Conservation (phyloP, 139 green algal species). For the Haematococcus sp. region DNA sequence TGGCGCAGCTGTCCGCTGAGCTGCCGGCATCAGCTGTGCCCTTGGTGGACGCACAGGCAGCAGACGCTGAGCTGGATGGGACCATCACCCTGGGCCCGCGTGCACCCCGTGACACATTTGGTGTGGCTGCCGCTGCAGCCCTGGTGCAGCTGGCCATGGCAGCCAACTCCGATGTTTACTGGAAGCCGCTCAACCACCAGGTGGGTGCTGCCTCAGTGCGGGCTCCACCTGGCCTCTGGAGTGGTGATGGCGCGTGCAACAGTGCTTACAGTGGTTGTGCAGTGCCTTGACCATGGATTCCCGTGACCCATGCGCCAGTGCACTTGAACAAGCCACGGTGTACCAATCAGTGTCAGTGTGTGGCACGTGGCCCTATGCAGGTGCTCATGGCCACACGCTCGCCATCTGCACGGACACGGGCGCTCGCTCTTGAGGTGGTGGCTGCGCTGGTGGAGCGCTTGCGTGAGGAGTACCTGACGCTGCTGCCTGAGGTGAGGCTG, state of each 20-base stretch:
- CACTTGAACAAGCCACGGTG: too few species aligned
- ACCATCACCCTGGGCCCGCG: neutral
- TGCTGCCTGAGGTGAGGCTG: slow-evolving; percentile 69
- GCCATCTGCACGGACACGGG: neutral
- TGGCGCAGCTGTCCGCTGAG: slow-evolving; percentile 38
- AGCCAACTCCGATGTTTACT: slow-evolving; percentile 67
- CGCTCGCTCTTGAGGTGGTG: slow-evolving; percentile 48
- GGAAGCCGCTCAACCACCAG: slow-evolving; percentile 84
- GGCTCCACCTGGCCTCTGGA: too few species aligned
- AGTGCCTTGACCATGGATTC: too few species aligned
- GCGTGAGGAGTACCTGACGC: slow-evolving; percentile 81
- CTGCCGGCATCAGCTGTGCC: slow-evolving; percentile 37
- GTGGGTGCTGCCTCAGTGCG: too few species aligned
- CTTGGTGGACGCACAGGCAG: slow-evolving; percentile 45
- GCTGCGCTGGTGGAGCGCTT: slow-evolving; percentile 58
- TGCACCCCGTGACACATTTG: slow-evolving; percentile 7
- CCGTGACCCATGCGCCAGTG: too few species aligned
- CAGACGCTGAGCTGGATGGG: neutral
- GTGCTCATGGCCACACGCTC: slow-evolving; percentile 47
- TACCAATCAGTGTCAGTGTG: too few species aligned
- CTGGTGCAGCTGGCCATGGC: slow-evolving; percentile 78
- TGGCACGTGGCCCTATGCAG: neutral
- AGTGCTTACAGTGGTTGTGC: too few species aligned
- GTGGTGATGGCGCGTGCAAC: too few species aligned
- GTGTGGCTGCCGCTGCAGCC: slow-evolving; percentile 35